These are phyloP conservation scores for Geosiphon pyriformis DNA, from an alignment of 192 early-diverging fungal species.

Conservation along the genomic window DNA sequence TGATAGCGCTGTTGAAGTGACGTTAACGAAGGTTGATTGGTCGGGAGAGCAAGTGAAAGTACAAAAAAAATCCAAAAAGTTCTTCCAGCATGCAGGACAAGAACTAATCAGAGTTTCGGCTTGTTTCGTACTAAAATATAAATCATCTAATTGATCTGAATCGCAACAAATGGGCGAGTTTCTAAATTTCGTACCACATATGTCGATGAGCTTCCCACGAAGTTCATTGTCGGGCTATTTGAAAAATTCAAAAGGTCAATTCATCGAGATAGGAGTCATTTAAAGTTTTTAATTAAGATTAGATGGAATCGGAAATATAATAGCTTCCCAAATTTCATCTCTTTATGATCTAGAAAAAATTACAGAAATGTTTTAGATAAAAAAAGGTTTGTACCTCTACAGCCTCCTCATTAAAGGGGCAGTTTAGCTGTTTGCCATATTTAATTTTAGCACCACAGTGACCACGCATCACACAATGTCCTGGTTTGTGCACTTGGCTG, in stretches of 20 bases:
- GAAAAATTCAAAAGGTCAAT: not conserved
- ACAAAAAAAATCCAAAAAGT: conserved; percentile 59
- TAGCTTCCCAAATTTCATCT: not conserved
- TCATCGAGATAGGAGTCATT: not conserved
- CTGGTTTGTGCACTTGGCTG: conserved; percentile 44
- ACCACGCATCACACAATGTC: conserved; percentile 56
- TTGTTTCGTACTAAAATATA: conserved; percentile 43
- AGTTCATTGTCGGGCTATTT: conserved; percentile 36
- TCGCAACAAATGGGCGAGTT: conserved; percentile 51
- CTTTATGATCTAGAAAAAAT: too few species aligned
- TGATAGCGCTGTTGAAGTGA: conserved; percentile 37
- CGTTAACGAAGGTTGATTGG: conserved; percentile 61
- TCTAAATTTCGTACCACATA: conserved; percentile 46
- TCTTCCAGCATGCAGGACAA: conserved; percentile 65
- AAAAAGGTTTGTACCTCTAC: conserved; percentile 26
- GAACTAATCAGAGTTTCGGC: conserved; percentile 49
- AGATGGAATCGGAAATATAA: not conserved
- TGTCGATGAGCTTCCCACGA: conserved; percentile 40
- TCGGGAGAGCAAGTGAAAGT: conserved; percentile 60
- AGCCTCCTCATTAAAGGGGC: conserved; percentile 47
- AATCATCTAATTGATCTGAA: conserved; percentile 42
- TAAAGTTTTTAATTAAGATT: not conserved
- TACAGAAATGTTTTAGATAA: conserved; percentile 1
- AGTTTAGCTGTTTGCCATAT: conserved; percentile 45
- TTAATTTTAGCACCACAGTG: conserved; percentile 45